These are phyloP conservation scores for Colletotrichum sp. DNA, from an alignment of 2,329 filamentous ascomycete species.

Conservation along the genomic window DNA sequence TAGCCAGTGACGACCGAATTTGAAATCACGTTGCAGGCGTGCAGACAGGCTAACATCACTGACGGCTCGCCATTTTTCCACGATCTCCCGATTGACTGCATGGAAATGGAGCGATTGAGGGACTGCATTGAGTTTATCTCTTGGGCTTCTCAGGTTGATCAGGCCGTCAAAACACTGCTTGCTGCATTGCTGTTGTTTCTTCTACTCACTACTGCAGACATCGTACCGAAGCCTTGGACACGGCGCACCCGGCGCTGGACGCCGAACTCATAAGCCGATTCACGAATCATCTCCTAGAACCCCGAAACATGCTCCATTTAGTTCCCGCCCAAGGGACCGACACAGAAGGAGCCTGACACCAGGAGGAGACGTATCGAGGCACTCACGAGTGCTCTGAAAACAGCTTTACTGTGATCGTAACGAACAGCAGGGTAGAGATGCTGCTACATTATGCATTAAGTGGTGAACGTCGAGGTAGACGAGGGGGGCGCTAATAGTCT, in stretches of 20 bases:
- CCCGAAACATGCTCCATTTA: not conserved
- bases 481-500: not conserved
- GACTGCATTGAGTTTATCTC: not conserved
- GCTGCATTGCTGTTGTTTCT: not conserved
- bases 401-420: not conserved
- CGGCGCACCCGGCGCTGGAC: not conserved
- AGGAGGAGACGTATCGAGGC: not conserved
- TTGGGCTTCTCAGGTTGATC: not conserved
- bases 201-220: not conserved
- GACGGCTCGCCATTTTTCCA: not conserved
- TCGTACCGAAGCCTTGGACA: not conserved
- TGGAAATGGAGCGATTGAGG: not conserved
- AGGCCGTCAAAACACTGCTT: not conserved
- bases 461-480: not conserved
- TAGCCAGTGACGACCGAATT: not conserved
- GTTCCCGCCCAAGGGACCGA: not conserved
- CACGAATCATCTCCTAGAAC: not conserved
- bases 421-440: not conserved
- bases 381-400: not conserved
- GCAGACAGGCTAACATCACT: too few relatives aligned
- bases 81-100: not conserved
- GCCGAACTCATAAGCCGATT: not conserved
- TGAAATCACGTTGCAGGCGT: not conserved
- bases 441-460: not conserved
- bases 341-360: not conserved